Percentiles rank a stretch among this genome's conserved stretches.
These are phyloP conservation scores for Stagonosporopsis cucurbitacearum DNA, from an alignment of 2,329 filamentous ascomycete genomes.

Conservation along the genomic window DNA sequence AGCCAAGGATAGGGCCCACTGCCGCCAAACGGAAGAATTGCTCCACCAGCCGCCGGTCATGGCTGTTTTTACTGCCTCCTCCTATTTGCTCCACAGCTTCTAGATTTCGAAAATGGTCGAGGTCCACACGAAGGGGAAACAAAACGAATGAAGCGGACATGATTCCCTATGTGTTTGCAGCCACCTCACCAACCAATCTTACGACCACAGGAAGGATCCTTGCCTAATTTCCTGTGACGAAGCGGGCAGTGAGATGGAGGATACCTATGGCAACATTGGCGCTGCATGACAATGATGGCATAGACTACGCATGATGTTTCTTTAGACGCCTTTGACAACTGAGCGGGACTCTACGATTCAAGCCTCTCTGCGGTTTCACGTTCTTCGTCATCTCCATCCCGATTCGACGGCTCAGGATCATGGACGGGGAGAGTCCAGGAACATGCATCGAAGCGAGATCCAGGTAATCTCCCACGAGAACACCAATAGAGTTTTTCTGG, in stretches of 20 bases:
- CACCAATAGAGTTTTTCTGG: slow-evolving; percentile 28
- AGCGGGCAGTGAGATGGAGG: background rate
- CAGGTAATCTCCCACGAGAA: slow-evolving; percentile 27
- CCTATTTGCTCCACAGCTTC: slow-evolving; percentile 11
- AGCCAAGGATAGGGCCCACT: slow-evolving; percentile 10
- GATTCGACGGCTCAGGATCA: slow-evolving; percentile 25
- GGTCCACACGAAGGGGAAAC: slow-evolving; percentile 9
- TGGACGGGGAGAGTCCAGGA: slow-evolving; percentile 21
- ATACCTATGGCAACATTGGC: background rate
- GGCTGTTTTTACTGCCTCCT: slow-evolving; percentile 1
- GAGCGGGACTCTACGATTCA: slow-evolving; percentile 15
- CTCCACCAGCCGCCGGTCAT: slow-evolving; percentile 2
- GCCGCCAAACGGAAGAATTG: slow-evolving; percentile 4
- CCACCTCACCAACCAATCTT: slow-evolving; percentile 12
- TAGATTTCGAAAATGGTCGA: slow-evolving; percentile 14
- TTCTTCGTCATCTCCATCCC: slow-evolving; percentile 19
- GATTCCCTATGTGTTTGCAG: slow-evolving; percentile 4
- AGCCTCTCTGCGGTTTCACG: slow-evolving; percentile 28
- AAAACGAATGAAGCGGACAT: background rate
- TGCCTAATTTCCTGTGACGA: slow-evolving; percentile 10
- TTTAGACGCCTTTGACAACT: slow-evolving; percentile 29
- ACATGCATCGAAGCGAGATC: slow-evolving; percentile 31
- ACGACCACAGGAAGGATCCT: slow-evolving; percentile 9
- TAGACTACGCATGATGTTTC: slow-evolving; percentile 35
- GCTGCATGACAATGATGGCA: slow-evolving; percentile 6